Percentiles rank a stretch among this genome's conserved stretches.
Conservation (phyloP, 1,284 basidiomycete species). For the Apiotrichum siamense region DNA sequence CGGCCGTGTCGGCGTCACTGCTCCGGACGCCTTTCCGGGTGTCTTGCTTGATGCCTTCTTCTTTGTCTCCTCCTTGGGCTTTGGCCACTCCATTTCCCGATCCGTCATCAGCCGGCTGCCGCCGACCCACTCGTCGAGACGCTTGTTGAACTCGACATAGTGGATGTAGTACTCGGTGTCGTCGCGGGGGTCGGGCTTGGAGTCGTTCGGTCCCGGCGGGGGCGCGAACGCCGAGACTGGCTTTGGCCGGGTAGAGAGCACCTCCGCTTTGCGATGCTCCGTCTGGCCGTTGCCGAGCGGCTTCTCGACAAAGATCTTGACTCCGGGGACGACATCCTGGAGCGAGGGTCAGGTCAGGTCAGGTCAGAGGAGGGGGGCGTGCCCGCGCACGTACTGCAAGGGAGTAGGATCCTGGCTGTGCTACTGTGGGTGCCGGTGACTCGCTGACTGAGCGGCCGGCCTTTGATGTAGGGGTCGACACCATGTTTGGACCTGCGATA, state of each 20-base stretch:
- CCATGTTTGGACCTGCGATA: constrained; percentile 21
- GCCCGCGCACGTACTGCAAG: constrained; percentile 57
- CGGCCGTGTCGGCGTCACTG: constrained; percentile 19
- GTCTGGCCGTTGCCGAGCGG: constrained; percentile 63
- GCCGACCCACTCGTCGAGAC: constrained; percentile 96
- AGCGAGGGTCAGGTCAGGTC: constrained; percentile 5
- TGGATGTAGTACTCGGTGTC: constrained; percentile 93
- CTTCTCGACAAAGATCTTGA: constrained; percentile 84
- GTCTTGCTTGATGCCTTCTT: constrained; percentile 47
- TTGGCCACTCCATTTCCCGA: constrained; percentile 89
- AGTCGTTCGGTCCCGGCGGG: constrained; percentile 53
- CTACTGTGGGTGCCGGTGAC: constrained; percentile 52
- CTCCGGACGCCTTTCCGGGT: constrained; percentile 36
- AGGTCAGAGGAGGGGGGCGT: background rate
- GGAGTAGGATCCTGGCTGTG: constrained; percentile 65
- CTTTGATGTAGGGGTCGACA: constrained; percentile 35
- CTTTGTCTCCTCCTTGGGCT: constrained; percentile 38
- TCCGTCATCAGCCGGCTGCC: constrained; percentile 76
- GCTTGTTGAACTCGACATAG: constrained; percentile 97
- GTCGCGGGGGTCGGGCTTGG: constrained; percentile 50
- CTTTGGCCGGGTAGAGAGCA: constrained; percentile 84
- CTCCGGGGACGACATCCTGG: constrained; percentile 82
- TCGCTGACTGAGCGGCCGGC: constrained; percentile 29
- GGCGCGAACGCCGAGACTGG: constrained; percentile 54
- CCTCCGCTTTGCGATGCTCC: constrained; percentile 87